Conservation (phyloP, 345 rosid species). For the Lepidium sativum region DNA sequence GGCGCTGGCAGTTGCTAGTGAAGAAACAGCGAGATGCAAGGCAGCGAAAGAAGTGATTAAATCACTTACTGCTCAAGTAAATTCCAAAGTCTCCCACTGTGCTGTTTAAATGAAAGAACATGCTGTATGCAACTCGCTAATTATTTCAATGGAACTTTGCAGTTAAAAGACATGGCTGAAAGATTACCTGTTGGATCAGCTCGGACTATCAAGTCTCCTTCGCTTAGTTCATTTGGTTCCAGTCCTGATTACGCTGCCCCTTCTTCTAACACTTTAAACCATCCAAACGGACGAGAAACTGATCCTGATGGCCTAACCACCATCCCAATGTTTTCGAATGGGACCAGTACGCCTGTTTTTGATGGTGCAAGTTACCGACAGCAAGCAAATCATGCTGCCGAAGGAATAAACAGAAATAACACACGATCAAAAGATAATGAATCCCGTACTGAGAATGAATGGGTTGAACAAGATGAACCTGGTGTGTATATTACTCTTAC, state of each 20-base stretch:
- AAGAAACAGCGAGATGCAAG: slow-evolving; percentile 91
- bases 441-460: slow-evolving; percentile 29
- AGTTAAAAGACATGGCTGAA: slow-evolving; percentile 93
- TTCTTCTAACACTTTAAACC: slow-evolving; percentile 36
- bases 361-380: slow-evolving; percentile 29
- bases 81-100: not conserved
- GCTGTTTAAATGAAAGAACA: not conserved
- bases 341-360: slow-evolving; percentile 38
- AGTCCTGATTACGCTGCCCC: slow-evolving; percentile 43
- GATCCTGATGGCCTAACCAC: slow-evolving; percentile 37
- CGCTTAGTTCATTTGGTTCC: slow-evolving; percentile 46
- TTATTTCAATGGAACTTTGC: slow-evolving; percentile 13
- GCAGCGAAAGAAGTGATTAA: slow-evolving; percentile 99
- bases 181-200: slow-evolving; percentile 65
- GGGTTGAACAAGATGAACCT: slow-evolving; percentile 99
- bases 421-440: slow-evolving; percentile 53
- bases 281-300: slow-evolving; percentile 38
- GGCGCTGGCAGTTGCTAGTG: slow-evolving; percentile 76
- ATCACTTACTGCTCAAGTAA: slow-evolving; percentile 94
- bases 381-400: slow-evolving; percentile 38
- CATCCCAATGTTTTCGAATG: slow-evolving; percentile 38
- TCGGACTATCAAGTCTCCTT: slow-evolving; percentile 45
- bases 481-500: slow-evolving; percentile 95
- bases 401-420: slow-evolving; percentile 51
- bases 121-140: not conserved